These are phyloP conservation scores for Corymbia citriodora DNA, from an alignment of 441 rosid genomes.

Conservation along the genomic window DNA sequence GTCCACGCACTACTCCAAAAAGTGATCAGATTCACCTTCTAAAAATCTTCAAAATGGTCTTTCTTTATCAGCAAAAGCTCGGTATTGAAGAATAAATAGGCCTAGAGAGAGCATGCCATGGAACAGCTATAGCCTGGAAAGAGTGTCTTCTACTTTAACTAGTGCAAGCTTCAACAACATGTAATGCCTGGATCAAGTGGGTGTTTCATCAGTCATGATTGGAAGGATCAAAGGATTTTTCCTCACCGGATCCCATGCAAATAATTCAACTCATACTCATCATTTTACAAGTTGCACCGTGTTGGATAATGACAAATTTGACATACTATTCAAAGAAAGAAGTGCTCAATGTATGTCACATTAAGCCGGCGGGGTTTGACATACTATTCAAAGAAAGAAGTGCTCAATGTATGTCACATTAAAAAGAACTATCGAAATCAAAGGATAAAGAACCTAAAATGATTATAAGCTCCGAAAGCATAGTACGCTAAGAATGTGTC, in stretches of 20 bases:
- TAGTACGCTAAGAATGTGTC: not conserved
- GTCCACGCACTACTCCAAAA: not conserved
- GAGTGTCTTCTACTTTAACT: not conserved
- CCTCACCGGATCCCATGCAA: not conserved
- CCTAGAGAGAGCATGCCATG: not conserved
- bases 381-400: not conserved
- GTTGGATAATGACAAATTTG: not conserved
- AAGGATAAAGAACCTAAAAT: not conserved
- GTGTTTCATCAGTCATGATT: not conserved
- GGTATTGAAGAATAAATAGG: not conserved
- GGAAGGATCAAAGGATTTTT: not conserved
- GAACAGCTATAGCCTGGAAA: not conserved
- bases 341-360: not conserved
- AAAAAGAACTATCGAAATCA: not conserved
- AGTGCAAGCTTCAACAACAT: not conserved
- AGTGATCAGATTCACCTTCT: not conserved
- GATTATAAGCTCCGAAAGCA: not conserved
- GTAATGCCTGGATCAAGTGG: not conserved
- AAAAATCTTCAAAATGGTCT: not conserved
- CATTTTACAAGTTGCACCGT: not conserved
- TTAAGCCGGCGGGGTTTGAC: no score
- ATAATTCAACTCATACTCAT: not conserved
- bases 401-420: not conserved
- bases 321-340: not conserved
- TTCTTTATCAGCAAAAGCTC: not conserved